A percentile compares a stretch with the other conserved stretches of the same genome.
phyloP scores from a whole-genome alignment of 208 protist species.

The Leishmania gerbilli region DNA sequence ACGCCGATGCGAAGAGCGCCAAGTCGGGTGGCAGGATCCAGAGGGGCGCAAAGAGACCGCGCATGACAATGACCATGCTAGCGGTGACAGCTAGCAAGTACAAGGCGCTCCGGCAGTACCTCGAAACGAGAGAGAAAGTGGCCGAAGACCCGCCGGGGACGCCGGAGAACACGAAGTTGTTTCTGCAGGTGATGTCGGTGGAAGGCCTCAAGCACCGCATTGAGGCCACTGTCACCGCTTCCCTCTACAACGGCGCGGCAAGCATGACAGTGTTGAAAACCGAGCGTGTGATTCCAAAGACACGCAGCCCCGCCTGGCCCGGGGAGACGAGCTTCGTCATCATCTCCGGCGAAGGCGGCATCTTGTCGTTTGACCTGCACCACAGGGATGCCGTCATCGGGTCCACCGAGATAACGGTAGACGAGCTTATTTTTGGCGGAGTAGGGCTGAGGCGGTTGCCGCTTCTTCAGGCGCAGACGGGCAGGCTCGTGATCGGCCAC shows the following conservation, averaged over 20 bases:
- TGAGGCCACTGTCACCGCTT: constrained; percentile 63
- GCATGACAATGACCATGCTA: constrained; percentile 66
- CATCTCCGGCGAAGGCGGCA: constrained; percentile 49
- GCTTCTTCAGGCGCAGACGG: constrained; percentile 45
- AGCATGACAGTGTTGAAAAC: constrained; percentile 59
- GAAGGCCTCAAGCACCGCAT: constrained; percentile 81
- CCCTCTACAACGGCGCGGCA: constrained; percentile 40
- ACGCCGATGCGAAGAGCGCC: neutral
- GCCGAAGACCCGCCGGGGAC: neutral
- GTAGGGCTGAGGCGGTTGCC: constrained; percentile 63
- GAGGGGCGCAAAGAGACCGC: constrained; percentile 14
- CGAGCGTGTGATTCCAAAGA: constrained; percentile 58
- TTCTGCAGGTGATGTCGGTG: constrained; percentile 73
- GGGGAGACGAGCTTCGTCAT: constrained; percentile 52
- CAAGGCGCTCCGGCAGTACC: constrained; percentile 53
- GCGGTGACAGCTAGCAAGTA: constrained; percentile 71
- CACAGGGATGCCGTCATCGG: constrained; percentile 74
- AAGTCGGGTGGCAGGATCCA: neutral
- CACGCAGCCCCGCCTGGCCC: constrained; percentile 73
- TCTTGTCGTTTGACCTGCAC: constrained; percentile 73
- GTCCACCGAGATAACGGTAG: constrained; percentile 59
- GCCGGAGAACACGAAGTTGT: constrained; percentile 31
- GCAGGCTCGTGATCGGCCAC: constrained; percentile 60
- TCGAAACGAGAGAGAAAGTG: constrained; percentile 28
- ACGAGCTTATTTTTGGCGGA: constrained; percentile 81